phyloP scores from a whole-genome alignment of 129 eudicot genomes.

The Daucus carota region DNA sequence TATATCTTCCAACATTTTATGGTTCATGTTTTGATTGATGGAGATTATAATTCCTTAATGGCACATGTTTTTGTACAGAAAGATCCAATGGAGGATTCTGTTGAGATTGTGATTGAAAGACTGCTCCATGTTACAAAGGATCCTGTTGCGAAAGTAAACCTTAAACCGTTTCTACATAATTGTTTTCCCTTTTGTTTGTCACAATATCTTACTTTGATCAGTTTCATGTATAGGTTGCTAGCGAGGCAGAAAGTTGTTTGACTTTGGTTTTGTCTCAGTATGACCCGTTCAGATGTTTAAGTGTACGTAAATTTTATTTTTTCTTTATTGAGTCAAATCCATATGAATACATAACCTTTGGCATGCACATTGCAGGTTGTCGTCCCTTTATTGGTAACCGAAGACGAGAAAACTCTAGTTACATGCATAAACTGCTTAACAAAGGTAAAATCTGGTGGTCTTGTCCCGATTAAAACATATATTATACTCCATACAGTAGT shows the following conservation, averaged over 20 bases:
- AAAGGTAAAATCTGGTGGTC: slow-evolving; percentile 41
- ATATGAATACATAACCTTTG: background rate
- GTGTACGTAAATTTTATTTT: slow-evolving; percentile 37
- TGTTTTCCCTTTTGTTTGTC: slow-evolving; percentile 2
- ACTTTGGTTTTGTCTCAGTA: slow-evolving; percentile 68
- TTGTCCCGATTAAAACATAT: background rate
- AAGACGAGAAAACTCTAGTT: slow-evolving; percentile 91
- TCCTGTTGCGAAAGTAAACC: slow-evolving; percentile 52
- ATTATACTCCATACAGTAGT: background rate
- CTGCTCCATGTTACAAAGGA: slow-evolving; percentile 80
- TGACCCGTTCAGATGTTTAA: slow-evolving; percentile 83
- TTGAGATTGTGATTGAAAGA: slow-evolving; percentile 89
- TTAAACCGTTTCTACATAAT: background rate
- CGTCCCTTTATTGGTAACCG: slow-evolving; percentile 71
- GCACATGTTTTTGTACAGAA: slow-evolving; percentile 36
- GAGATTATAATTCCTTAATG: background rate
- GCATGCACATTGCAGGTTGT: slow-evolving; percentile 51
- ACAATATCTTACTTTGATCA: slow-evolving; percentile 12
- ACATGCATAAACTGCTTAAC: slow-evolving; percentile 86
- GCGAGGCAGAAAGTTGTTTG: slow-evolving; percentile 86
- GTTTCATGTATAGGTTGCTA: slow-evolving; percentile 52
- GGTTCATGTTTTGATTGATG: background rate
- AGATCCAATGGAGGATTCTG: slow-evolving; percentile 86
- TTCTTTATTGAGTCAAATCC: background rate
- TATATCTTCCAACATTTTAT: background rate